A percentile compares a stretch with the other conserved stretches of the same genome.
Evolutionary conservation across 2,329 filamentous ascomycete species (phyloP).

Genomic region (Penicillium sclerotiorum): DNA sequence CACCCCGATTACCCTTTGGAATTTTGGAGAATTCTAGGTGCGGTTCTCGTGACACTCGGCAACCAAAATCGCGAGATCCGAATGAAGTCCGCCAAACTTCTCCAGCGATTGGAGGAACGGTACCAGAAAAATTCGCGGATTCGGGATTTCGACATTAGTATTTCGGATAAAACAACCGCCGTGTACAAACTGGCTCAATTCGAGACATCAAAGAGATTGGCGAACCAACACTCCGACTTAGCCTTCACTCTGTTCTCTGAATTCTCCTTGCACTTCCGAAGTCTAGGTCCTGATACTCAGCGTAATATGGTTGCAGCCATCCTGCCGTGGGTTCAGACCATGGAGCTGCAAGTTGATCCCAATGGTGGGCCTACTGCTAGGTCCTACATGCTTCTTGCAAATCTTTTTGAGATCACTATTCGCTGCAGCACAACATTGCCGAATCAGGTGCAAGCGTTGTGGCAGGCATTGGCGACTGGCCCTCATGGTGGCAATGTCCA

Average conservation of each 20-base stretch:
- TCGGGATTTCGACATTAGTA: conserved; percentile 96
- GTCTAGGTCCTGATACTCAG: conserved; percentile 78
- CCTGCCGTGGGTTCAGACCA: conserved; percentile 92
- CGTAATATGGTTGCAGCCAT: conserved; percentile 93
- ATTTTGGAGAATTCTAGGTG: conserved; percentile 87
- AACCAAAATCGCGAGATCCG: conserved; percentile 88
- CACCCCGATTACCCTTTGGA: conserved; percentile 78
- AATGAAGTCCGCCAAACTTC: conserved; percentile 79
- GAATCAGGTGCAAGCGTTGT: conserved; percentile 95
- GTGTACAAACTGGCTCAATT: conserved; percentile 98
- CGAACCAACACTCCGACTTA: conserved; percentile 83
- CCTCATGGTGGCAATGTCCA: conserved; percentile 93
- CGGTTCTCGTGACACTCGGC: conserved; percentile 88
- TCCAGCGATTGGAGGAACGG: conserved; percentile 79
- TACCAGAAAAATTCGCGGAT: conserved; percentile 86
- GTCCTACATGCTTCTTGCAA: conserved; percentile 93
- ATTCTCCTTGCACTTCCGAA: conserved; percentile 91
- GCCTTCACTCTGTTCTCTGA: conserved; percentile 96
- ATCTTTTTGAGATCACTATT: conserved; percentile 94
- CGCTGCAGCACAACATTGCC: conserved; percentile 85
- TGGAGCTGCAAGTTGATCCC: conserved; percentile 88
- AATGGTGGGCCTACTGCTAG: conserved; percentile 87
- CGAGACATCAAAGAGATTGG: conserved; percentile 87
- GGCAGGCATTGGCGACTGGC: conserved; percentile 93
- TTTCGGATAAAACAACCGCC: conserved; percentile 96